A percentile compares a stretch with the other conserved stretches of the same genome.
Conservation (phyloP, 257 asterid genomes). For the Gentiana dahurica region DNA sequence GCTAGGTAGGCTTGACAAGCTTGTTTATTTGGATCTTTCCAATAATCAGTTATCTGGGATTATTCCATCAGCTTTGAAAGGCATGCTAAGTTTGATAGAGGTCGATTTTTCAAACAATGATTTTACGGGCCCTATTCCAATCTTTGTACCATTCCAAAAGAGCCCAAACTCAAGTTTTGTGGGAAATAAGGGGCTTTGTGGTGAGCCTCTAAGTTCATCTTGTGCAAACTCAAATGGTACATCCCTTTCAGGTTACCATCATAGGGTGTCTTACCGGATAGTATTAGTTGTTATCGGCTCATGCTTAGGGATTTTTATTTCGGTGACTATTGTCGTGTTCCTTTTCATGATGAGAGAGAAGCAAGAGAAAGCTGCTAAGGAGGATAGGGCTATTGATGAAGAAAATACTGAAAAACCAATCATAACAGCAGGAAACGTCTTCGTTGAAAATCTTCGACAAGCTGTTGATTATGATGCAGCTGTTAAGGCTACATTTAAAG, state of each 20-base stretch:
- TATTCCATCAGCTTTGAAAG: slow-evolving; percentile 61
- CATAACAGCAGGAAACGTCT: slow-evolving; percentile 71
- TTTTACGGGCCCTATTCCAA: slow-evolving; percentile 68
- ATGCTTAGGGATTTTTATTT: slow-evolving; percentile 74
- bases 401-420: slow-evolving; percentile 39
- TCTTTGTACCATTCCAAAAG: slow-evolving; percentile 73
- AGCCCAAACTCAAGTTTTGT: slow-evolving; percentile 70
- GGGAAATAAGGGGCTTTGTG: slow-evolving; percentile 84
- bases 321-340: slow-evolving; percentile 65
- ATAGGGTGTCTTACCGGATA: slow-evolving; percentile 75
- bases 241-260: slow-evolving; percentile 36
- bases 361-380: slow-evolving; percentile 67
- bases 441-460: slow-evolving; percentile 72
- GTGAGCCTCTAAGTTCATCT: slow-evolving; percentile 56
- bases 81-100: slow-evolving; percentile 89
- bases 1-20: slow-evolving; percentile 79
- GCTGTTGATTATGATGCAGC: slow-evolving; percentile 83
- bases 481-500: slow-evolving; percentile 66
- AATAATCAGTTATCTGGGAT: slow-evolving; percentile 71
- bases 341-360: slow-evolving; percentile 89
- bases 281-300: slow-evolving; percentile 76
- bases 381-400: slow-evolving; percentile 24
- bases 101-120: slow-evolving; percentile 84
- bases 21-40: slow-evolving; percentile 82
- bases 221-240: slow-evolving; percentile 51